Evolutionary conservation across 2,329 filamentous ascomycete genomes (phyloP).

Genomic region (Pyricularia grisea): DNA sequence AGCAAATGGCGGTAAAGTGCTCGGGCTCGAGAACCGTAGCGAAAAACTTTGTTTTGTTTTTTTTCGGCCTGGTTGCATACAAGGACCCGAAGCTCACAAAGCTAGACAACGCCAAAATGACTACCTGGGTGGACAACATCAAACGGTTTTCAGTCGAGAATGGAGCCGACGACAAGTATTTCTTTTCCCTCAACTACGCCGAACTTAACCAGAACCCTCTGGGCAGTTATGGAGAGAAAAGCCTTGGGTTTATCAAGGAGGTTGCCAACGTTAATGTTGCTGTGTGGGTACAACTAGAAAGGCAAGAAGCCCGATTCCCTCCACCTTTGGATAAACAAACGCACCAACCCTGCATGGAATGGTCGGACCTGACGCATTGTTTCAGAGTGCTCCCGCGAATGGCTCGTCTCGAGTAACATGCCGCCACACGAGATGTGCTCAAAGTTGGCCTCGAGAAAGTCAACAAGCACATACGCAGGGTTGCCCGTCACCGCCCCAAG

Average conservation of each 20-base stretch:
- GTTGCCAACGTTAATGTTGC: conserved; percentile 1
- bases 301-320: not conserved
- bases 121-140: conserved; percentile 9
- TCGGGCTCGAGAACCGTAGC: conserved; percentile 12
- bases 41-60: conserved; percentile 12
- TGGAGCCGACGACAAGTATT: conserved; percentile 11
- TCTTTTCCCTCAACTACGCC: conserved; percentile 19
- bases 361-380: not conserved
- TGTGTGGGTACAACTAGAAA: not conserved
- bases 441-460: conserved; percentile 21
- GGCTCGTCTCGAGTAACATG: conserved; percentile 15
- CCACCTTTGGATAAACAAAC: not conserved
- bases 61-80: conserved; percentile 11
- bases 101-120: conserved; percentile 10
- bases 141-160: conserved; percentile 9
- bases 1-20: conserved; percentile 13
- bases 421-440: conserved; percentile 20
- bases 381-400: not conserved
- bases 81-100: conserved; percentile 11
- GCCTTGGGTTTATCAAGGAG: conserved; percentile 11
- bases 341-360: not conserved
- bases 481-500: conserved; percentile 13
- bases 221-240: conserved; percentile 16
- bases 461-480: conserved; percentile 16
- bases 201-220: conserved; percentile 15